Conservation (phyloP, 1,284 basidiomycete species). For the Fomitiporia mediterranea region DNA sequence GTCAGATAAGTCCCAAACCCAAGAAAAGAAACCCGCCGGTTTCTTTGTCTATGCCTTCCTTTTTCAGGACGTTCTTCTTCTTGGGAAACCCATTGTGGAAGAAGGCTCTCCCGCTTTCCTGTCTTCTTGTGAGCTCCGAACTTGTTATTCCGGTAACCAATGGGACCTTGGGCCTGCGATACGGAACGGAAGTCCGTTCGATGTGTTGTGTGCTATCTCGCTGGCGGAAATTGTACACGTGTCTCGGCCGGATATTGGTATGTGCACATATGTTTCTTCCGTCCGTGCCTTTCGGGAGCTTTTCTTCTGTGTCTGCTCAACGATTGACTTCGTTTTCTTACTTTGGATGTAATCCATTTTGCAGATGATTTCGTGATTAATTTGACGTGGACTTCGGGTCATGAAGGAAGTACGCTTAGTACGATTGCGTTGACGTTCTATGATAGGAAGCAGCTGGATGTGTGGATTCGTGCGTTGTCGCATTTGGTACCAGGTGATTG, state of each 20-base stretch:
- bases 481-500: not conserved
- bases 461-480: slow-evolving; percentile 6
- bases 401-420: not conserved
- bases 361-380: not conserved
- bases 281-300: not conserved
- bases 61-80: slow-evolving; percentile 12
- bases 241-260: not conserved
- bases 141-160: not conserved
- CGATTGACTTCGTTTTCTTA: no score
- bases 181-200: not conserved
- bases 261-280: not conserved
- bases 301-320: not conserved
- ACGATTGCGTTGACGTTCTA: not conserved
- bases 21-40: not conserved
- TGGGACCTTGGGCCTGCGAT: slow-evolving; percentile 17
- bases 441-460: slow-evolving; percentile 3
- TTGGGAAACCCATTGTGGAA: not conserved
- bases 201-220: not conserved
- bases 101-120: not conserved
- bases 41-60: slow-evolving; percentile 5
- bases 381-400: not conserved
- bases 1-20: not conserved
- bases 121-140: not conserved
- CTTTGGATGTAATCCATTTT: no score
- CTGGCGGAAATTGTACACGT: not conserved